Evolutionary conservation across 768 basidiomycete genomes (phyloP).

Genomic region (Tricholoma sp.): DNA sequence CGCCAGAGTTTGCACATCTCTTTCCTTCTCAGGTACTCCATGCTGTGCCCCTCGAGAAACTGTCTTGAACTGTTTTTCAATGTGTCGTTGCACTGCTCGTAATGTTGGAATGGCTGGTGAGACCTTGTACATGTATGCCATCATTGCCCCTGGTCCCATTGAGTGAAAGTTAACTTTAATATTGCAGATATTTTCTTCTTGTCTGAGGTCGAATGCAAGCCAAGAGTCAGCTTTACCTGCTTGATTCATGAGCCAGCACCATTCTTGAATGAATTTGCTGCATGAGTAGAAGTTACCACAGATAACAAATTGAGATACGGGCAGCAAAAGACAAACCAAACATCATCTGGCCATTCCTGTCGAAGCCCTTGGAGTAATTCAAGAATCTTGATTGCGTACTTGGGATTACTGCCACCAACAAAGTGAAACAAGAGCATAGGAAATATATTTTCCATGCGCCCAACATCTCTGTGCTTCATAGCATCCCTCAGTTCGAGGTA

Average conservation of each 20-base stretch:
- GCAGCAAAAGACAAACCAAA: slow-evolving; percentile 3
- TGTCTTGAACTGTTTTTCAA: slow-evolving; percentile 24
- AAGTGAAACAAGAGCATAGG: slow-evolving; percentile 17
- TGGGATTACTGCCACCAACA: slow-evolving; percentile 15
- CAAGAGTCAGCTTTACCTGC: background rate
- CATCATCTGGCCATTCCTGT: slow-evolving; percentile 14
- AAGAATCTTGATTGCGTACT: slow-evolving; percentile 18
- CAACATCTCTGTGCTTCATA: slow-evolving; percentile 29
- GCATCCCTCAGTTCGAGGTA: slow-evolving; percentile 32
- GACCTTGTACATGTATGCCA: slow-evolving; percentile 25
- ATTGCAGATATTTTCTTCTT: background rate
- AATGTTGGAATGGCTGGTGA: slow-evolving; percentile 28
- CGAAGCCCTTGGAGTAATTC: slow-evolving; percentile 17
- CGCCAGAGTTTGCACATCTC: slow-evolving; percentile 1
- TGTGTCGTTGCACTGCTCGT: slow-evolving; percentile 14
- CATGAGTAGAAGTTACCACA: background rate
- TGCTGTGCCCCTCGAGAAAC: slow-evolving; percentile 20
- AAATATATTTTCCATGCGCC: slow-evolving; percentile 17
- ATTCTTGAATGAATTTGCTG: background rate
- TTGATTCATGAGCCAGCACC: background rate
- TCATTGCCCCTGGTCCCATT: slow-evolving; percentile 25
- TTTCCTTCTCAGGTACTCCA: slow-evolving; percentile 17
- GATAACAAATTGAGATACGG: background rate
- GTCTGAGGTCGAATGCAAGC: background rate
- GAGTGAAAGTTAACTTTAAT: slow-evolving; percentile 22